Evolutionary conservation across 148 eudicot species (phyloP).

Genomic region (Selenicereus undatus): DNA sequence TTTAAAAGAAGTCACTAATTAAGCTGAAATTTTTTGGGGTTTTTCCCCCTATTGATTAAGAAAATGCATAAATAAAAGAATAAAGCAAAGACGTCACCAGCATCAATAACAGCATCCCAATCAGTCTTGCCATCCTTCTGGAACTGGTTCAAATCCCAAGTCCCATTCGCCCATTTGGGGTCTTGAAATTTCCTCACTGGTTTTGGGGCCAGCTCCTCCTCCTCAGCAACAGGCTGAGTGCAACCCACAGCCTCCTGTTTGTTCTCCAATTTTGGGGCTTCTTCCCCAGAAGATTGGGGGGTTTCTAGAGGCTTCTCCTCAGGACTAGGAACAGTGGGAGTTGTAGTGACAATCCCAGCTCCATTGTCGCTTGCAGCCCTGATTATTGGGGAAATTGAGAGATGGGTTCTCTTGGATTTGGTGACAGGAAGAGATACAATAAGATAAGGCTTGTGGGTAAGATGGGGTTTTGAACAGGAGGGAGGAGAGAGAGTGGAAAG

Average conservation of each 20-base stretch:
- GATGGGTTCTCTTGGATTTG: constrained; percentile 36
- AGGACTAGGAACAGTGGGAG: constrained; percentile 22
- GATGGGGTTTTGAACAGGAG: constrained; percentile 40
- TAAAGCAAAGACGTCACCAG: constrained; percentile 43
- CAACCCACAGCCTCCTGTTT: constrained; percentile 26
- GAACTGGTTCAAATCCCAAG: constrained; percentile 85
- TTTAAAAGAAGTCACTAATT: no score
- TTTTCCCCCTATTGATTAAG: background rate
- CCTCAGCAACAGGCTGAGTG: constrained; percentile 9
- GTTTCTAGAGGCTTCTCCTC: constrained; percentile 34
- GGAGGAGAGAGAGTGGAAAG: constrained; percentile 26
- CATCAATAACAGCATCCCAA: constrained; percentile 98
- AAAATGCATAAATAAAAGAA: background rate
- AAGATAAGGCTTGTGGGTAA: constrained; percentile 39
- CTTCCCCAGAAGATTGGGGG: constrained; percentile 20
- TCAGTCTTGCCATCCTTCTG: constrained; percentile 55
- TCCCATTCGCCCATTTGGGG: constrained; percentile 74
- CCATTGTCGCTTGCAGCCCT: constrained; percentile 52
- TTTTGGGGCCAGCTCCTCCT: constrained; percentile 21
- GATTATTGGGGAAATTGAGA: constrained; percentile 15
- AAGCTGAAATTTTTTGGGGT: background rate
- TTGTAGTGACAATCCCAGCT: constrained; percentile 33
- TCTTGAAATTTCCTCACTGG: constrained; percentile 43
- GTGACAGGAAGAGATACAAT: constrained; percentile 2
- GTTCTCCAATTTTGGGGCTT: constrained; percentile 17